Percentiles rank a stretch among this genome's conserved stretches.
Evolutionary conservation across 345 rosid species (phyloP).

Genomic region (Acer campestre): DNA sequence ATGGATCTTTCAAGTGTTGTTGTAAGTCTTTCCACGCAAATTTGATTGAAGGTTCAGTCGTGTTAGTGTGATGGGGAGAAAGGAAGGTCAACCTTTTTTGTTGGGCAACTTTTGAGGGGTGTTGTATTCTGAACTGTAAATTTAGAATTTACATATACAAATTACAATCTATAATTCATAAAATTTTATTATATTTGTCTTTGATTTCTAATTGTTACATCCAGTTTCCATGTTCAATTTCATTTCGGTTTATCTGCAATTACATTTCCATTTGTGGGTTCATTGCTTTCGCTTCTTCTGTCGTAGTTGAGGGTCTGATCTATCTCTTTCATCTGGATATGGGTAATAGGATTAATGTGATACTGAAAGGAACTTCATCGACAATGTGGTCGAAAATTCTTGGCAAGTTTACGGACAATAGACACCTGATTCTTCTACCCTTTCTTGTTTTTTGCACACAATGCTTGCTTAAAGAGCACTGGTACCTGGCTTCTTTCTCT

Average conservation of each 20-base stretch:
- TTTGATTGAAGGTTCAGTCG: too few relatives aligned
- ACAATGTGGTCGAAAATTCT: too few relatives aligned
- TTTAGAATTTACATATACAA: constrained; percentile 17
- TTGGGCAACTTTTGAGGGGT: constrained; percentile 16
- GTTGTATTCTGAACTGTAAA: constrained; percentile 29
- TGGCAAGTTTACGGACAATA: too few relatives aligned
- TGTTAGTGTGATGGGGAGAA: background rate
- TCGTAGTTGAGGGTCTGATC: too few relatives aligned
- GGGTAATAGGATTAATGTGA: too few relatives aligned
- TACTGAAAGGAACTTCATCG: too few relatives aligned
- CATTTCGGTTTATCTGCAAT: too few relatives aligned
- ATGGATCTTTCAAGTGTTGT: constrained; percentile 3
- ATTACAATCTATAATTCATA: background rate
- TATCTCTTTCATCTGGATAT: too few relatives aligned
- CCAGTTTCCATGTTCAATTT: background rate
- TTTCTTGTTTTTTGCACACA: too few relatives aligned
- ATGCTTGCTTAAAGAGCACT: constrained; percentile 13
- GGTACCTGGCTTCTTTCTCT: constrained; percentile 29
- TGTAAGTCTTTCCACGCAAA: background rate
- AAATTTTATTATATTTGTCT: background rate
- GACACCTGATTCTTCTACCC: too few relatives aligned
- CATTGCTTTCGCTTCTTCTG: too few relatives aligned
- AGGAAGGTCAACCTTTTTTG: constrained; percentile 5
- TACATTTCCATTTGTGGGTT: too few relatives aligned
- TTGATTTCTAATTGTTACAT: background rate